Percentiles rank a stretch among this genome's conserved stretches.
These are phyloP conservation scores for Ogataea paraovalis DNA, from an alignment of 805 yeast genomes.

Conservation along the genomic window DNA sequence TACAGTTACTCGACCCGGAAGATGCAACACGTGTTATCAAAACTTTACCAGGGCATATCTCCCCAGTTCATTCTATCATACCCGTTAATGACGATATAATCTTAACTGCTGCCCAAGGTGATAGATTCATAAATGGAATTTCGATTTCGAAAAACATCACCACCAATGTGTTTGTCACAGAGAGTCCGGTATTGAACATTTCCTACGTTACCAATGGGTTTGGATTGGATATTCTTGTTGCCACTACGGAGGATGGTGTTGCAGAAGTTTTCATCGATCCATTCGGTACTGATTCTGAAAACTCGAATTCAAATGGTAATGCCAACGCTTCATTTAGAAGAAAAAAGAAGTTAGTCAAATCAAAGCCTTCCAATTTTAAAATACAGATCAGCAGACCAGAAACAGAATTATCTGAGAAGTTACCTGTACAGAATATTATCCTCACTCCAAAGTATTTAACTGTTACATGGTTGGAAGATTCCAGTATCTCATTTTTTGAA, in stretches of 20 bases:
- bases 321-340: conserved; percentile 30
- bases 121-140: conserved; percentile 75
- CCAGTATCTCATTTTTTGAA: conserved; percentile 54
- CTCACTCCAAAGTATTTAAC: conserved; percentile 34
- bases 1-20: conserved; percentile 47
- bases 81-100: conserved; percentile 43
- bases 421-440: conserved; percentile 20
- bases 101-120: conserved; percentile 69
- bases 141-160: conserved; percentile 44
- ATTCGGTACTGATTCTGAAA: conserved; percentile 18
- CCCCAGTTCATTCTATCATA: conserved; percentile 53
- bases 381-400: conserved; percentile 47
- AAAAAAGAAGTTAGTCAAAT: conserved; percentile 44
- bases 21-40: conserved; percentile 36
- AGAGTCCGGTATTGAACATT: conserved; percentile 52
- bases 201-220: conserved; percentile 31
- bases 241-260: conserved; percentile 69
- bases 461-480: conserved; percentile 61
- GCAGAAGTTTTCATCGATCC: conserved; percentile 71
- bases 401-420: conserved; percentile 28
- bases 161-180: conserved; percentile 61
- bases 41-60: conserved; percentile 73
- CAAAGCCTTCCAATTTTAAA: conserved; percentile 46
- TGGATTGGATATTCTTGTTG: conserved; percentile 39
- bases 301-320: conserved; percentile 7